Conservation (phyloP, 2,329 filamentous ascomycete species). For the Ophioceras dolichostomum region DNA sequence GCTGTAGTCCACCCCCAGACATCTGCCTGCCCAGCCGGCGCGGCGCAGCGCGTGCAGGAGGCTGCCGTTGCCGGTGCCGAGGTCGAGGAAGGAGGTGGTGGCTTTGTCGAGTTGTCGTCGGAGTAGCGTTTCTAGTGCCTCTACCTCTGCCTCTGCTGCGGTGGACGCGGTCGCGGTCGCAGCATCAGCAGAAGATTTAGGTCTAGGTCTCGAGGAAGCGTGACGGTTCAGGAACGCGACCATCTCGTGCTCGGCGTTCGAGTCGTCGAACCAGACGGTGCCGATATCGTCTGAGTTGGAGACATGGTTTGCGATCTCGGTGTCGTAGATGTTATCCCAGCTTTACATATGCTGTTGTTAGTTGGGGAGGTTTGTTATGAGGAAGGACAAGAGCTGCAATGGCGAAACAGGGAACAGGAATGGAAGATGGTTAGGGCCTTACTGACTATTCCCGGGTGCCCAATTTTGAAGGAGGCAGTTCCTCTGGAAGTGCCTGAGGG, state of each 20-base stretch:
- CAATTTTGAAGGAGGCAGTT: slow-evolving; percentile 65
- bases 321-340: slow-evolving; percentile 64
- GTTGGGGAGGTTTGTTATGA: neutral
- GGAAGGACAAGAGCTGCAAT: neutral
- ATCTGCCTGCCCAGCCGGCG: slow-evolving; percentile 48
- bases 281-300: slow-evolving; percentile 67
- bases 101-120: slow-evolving; percentile 14
- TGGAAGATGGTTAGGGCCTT: neutral
- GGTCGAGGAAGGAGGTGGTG: slow-evolving; percentile 57
- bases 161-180: slow-evolving; percentile 5
- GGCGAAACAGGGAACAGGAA: neutral
- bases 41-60: slow-evolving; percentile 73
- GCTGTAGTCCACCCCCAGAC: slow-evolving; percentile 88
- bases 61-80: slow-evolving; percentile 90
- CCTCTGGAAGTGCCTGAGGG: slow-evolving; percentile 39
- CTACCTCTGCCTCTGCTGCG: slow-evolving; percentile 10
- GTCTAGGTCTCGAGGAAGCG: too few species aligned
- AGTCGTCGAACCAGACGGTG: slow-evolving; percentile 94
- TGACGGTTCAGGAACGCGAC: slow-evolving; percentile 49
- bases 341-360: slow-evolving; percentile 25
- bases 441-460: slow-evolving; percentile 86
- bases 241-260: slow-evolving; percentile 73
- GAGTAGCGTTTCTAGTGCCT: too few species aligned
- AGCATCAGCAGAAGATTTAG: too few species aligned
- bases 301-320: slow-evolving; percentile 59